A percentile compares a stretch with the other conserved stretches of the same genome.
Conservation (phyloP, 371 early-diverging fungal genomes). For the Syncephalastrum contaminatum region DNA sequence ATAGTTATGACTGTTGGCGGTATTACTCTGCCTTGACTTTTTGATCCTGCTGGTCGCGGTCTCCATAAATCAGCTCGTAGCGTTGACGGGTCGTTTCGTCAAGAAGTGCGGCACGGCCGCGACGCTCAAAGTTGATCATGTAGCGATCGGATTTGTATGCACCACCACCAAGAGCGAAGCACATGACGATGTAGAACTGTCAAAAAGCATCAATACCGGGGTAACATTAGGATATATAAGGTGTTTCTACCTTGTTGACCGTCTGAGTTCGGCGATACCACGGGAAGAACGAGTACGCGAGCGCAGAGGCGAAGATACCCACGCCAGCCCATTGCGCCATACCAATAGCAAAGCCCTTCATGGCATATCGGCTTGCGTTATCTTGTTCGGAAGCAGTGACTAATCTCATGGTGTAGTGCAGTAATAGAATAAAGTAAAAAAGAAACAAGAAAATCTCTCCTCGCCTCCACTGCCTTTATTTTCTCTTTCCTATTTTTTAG, state of each 20-base stretch:
- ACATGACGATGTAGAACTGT: constrained; percentile 57
- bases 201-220: neutral
- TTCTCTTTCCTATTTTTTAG: neutral
- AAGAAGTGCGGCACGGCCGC: constrained; percentile 46
- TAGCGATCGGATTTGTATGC: constrained; percentile 54
- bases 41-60: constrained; percentile 13
- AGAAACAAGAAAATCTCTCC: neutral
- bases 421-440: neutral
- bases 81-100: constrained; percentile 41
- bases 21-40: neutral
- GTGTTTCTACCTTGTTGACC: constrained; percentile 43
- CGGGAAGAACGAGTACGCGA: constrained; percentile 43
- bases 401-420: constrained; percentile 36
- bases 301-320: constrained; percentile 44
- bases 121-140: constrained; percentile 53
- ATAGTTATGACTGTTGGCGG: neutral
- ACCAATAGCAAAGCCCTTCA: constrained; percentile 54
- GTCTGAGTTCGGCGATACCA: constrained; percentile 49
- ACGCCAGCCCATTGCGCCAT: constrained; percentile 51
- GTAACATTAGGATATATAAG: no score
- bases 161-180: constrained; percentile 49
- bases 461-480: neutral
- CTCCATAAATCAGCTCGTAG: constrained; percentile 45
- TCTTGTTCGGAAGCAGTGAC: constrained; percentile 45
- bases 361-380: constrained; percentile 42